Conservation (phyloP, 345 rosid genomes). For the Pseudoturritis turrita region DNA sequence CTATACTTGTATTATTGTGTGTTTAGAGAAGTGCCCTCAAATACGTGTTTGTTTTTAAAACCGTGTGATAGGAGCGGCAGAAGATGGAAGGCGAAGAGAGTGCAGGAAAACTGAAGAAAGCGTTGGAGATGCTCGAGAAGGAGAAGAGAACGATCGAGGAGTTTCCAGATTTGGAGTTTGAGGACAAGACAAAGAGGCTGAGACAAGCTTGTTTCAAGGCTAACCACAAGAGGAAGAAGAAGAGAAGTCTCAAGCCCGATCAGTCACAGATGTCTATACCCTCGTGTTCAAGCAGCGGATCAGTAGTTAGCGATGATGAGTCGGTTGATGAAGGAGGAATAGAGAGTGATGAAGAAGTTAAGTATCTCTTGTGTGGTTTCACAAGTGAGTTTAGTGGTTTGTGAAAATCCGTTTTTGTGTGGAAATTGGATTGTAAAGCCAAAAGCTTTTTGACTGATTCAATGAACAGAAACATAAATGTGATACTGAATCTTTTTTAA, state of each 20-base stretch:
- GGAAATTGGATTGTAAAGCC: conserved; percentile 24
- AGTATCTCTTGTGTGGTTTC: conserved; percentile 28
- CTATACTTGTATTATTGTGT: background rate
- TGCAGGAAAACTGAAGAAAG: conserved; percentile 33
- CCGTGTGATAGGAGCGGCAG: conserved; percentile 28
- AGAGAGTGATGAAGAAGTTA: conserved; percentile 30
- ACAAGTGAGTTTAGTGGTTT: conserved; percentile 8
- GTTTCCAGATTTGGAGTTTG: conserved; percentile 57
- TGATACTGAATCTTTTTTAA: background rate
- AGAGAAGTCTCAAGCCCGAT: conserved; percentile 18
- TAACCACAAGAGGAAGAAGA: conserved; percentile 78
- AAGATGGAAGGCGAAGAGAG: conserved; percentile 35
- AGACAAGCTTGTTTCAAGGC: conserved; percentile 92
- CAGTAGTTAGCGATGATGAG: background rate
- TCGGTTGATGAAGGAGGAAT: conserved; percentile 7
- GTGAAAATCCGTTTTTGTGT: background rate
- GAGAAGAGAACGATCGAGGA: conserved; percentile 62
- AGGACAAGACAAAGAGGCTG: conserved; percentile 58
- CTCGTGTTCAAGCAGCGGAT: conserved; percentile 15
- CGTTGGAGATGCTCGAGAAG: conserved; percentile 50
- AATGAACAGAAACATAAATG: conserved; percentile 18
- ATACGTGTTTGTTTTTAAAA: background rate
- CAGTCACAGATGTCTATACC: background rate
- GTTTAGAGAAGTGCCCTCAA: background rate
- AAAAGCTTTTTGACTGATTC: conserved; percentile 20